These are phyloP conservation scores for Termitomyces sp. DNA, from an alignment of 768 basidiomycete species.

Conservation along the genomic window DNA sequence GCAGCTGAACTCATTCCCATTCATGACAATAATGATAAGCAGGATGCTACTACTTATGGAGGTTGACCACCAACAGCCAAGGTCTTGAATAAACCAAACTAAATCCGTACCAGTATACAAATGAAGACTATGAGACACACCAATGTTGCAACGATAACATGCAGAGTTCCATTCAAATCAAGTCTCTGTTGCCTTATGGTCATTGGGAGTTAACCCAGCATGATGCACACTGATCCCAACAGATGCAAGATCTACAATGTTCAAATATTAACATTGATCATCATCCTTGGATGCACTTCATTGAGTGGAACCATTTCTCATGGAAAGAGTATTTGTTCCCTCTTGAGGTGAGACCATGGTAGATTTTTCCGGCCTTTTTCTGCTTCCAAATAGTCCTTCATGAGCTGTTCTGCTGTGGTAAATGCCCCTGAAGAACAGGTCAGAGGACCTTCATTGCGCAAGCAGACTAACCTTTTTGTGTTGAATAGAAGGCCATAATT, in stretches of 20 bases:
- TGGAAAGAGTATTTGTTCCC: slow-evolving; percentile 48
- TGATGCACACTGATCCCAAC: slow-evolving; percentile 95
- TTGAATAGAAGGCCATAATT: no score
- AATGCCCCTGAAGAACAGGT: no score
- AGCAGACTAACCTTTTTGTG: no score
- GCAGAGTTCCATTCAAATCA: slow-evolving; percentile 58
- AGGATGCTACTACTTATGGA: slow-evolving; percentile 49
- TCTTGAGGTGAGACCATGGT: slow-evolving; percentile 64
- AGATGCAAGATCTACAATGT: no score
- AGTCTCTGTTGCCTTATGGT: slow-evolving; percentile 69
- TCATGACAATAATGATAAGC: not conserved
- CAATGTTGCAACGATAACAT: no score
- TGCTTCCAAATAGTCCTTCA: no score
- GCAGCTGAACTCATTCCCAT: slow-evolving; percentile 53
- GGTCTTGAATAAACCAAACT: slow-evolving; percentile 50
- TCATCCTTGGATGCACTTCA: no score
- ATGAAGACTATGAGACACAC: no score
- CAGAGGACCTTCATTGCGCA: no score
- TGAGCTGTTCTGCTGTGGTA: no score
- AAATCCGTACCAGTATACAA: not conserved
- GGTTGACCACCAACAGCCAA: slow-evolving; percentile 94
- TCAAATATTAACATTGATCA: no score
- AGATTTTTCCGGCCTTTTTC: no score
- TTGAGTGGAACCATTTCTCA: slow-evolving; percentile 48
- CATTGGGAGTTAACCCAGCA: slow-evolving; percentile 73